Evolutionary conservation across 441 rosid species (phyloP), one percentile per base, ranked within the genome.

Genomic region (Sinapis alba): DNA sequence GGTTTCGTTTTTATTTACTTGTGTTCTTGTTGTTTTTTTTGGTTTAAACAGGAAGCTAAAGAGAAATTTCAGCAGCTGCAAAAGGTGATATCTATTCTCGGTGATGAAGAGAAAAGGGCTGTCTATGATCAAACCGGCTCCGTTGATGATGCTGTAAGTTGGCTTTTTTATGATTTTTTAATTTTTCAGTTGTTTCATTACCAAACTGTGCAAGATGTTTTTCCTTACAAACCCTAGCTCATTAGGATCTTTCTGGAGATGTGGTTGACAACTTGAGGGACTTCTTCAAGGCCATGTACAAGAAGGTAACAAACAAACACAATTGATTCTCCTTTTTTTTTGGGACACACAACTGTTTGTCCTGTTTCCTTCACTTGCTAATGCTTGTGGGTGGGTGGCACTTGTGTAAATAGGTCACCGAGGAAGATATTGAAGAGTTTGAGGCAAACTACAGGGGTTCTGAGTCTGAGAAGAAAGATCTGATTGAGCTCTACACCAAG

Each of bases 41-140:
- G 20, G 10, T 20, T 10, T 21, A 16, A 7, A 65, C 57, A 96
- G 99, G 98, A 91, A 50, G 97, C 97, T 27, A 96, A 93, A 73
- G 99, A 90, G 80, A 96, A 92, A 58, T 93, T 93, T 80, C 97
- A 96, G 88, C 96, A 90, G 78, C 75, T 96, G 84, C 98, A 96
- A 80, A 96, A 90, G 85, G 96, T 91, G 81, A 91, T 96, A 43
- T 88, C 96, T 0, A 83, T 96, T 81, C 96, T 96, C 3, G 98
- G 97, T 4, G 97, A 96, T 71, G 93, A 88, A 77, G 97, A 93
- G 83, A 93, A 93, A 79, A 83, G 94, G 1, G 94, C 89, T 0
- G 69, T 93, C 19, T 93, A 91, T 81, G 97, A 93, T 72, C 93
- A 90, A 83, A 93, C 99, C 68, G 97, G 98, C 38, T 92, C 96